Conservation (phyloP, 768 basidiomycete genomes). For the Rhodosporidiobolus odoratus region DNA sequence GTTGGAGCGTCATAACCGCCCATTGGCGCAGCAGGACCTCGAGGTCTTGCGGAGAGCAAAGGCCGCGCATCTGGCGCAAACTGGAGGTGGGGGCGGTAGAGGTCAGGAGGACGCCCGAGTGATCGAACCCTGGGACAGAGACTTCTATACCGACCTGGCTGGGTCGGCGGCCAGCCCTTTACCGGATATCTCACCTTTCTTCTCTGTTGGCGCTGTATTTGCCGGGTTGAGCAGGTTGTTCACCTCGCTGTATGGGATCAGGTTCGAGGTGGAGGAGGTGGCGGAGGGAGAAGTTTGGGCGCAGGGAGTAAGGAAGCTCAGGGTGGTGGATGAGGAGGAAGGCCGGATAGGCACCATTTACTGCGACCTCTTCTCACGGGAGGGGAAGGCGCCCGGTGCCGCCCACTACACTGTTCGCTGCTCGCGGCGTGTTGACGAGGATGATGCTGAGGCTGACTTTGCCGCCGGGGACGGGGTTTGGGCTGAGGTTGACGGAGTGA, state of each 20-base stretch:
- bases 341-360: constrained; percentile 92
- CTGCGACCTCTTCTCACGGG: constrained; percentile 78
- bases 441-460: constrained; percentile 69
- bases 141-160: constrained; percentile 65
- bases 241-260: constrained; percentile 77
- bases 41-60: constrained; percentile 59
- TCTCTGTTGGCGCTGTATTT: constrained; percentile 82
- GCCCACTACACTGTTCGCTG: constrained; percentile 98
- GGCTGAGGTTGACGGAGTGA: constrained; percentile 39
- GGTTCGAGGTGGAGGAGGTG: constrained; percentile 60
- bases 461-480: constrained; percentile 36
- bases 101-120: constrained; percentile 49
- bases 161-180: constrained; percentile 22
- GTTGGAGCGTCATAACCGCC: constrained; percentile 70
- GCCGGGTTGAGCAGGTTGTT: constrained; percentile 88
- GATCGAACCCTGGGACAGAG: constrained; percentile 94
- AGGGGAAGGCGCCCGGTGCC: constrained; percentile 80
- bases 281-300: constrained; percentile 80
- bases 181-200: constrained; percentile 55
- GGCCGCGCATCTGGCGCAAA: constrained; percentile 58
- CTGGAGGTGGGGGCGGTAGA: constrained; percentile 19
- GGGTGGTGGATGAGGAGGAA: constrained; percentile 81
- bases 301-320: constrained; percentile 76
- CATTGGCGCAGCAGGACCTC: constrained; percentile 70
- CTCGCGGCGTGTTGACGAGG: constrained; percentile 84